Conservation (phyloP, 2,329 filamentous ascomycete species). For the Penicillium vulpinum region DNA sequence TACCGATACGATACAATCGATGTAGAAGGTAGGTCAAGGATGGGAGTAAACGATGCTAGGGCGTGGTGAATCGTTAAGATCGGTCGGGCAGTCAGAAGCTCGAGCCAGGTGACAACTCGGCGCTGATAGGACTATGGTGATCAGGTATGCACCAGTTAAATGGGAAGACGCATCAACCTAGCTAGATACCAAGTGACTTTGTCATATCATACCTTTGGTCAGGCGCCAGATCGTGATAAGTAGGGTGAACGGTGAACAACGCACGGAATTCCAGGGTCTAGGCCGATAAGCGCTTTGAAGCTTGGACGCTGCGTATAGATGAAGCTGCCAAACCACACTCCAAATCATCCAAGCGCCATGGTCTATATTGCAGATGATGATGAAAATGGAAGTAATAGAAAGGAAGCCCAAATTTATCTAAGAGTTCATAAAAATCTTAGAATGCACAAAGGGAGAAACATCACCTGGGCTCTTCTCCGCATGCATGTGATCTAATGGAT, state of each 20-base stretch:
- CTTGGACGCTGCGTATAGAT: slow-evolving; percentile 1
- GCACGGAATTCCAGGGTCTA: slow-evolving; percentile 4
- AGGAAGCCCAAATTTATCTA: not conserved
- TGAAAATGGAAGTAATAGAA: not conserved
- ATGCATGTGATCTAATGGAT: slow-evolving; percentile 6
- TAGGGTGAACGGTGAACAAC: slow-evolving; percentile 3
- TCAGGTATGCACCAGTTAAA: slow-evolving; percentile 12
- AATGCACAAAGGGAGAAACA: slow-evolving; percentile 2
- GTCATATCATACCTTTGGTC: slow-evolving; percentile 19
- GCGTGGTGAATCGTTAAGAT: slow-evolving; percentile 6
- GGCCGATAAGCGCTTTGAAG: slow-evolving; percentile 14
- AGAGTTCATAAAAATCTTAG: not conserved
- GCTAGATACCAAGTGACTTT: slow-evolving; percentile 12
- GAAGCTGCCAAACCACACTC: slow-evolving; percentile 1
- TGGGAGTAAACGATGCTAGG: slow-evolving; percentile 3
- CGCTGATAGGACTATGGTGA: slow-evolving; percentile 18
- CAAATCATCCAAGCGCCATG: slow-evolving; percentile 4
- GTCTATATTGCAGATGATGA: not conserved
- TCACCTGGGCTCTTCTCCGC: slow-evolving; percentile 2
- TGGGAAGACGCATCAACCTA: slow-evolving; percentile 14
- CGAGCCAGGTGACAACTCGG: slow-evolving; percentile 23
- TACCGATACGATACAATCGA: slow-evolving; percentile 1
- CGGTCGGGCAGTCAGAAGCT: slow-evolving; percentile 14
- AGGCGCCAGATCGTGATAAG: slow-evolving; percentile 2
- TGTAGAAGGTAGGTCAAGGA: slow-evolving; percentile 3